phyloP scores from a whole-genome alignment of 2,329 filamentous ascomycete species.

The Colletotrichum abscissum region DNA sequence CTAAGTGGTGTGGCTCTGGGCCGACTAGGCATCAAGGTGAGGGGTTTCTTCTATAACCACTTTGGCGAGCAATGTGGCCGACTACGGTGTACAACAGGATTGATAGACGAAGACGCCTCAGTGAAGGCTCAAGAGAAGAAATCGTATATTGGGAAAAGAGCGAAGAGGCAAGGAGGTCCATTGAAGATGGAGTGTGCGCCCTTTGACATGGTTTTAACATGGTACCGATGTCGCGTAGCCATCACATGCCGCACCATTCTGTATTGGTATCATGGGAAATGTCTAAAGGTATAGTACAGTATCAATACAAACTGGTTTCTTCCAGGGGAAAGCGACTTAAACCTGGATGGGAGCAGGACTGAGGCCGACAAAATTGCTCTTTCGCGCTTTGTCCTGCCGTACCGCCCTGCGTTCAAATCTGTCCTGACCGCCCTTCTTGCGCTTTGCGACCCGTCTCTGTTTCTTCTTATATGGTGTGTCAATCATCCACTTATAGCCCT shows the following conservation, averaged over 20 bases:
- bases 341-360: background rate
- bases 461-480: conserved; percentile 18
- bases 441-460: background rate
- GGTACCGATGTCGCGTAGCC: background rate
- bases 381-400: background rate
- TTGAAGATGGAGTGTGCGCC: background rate
- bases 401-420: background rate
- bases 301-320: background rate
- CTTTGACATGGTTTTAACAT: background rate
- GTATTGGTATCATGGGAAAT: background rate
- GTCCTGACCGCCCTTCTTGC: background rate
- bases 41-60: no score
- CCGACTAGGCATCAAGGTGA: background rate
- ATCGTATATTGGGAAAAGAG: background rate
- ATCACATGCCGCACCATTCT: background rate
- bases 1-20: background rate
- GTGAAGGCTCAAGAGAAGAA: background rate
- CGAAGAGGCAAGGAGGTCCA: background rate
- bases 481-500: conserved; percentile 34
- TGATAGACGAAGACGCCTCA: background rate
- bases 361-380: background rate
- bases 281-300: background rate
- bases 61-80: background rate
- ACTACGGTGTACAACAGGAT: no score
- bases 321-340: background rate